Percentiles rank a stretch among this genome's conserved stretches.
phyloP scores from a whole-genome alignment of 805 yeast genomes.

The Kodamaea laetipori region DNA sequence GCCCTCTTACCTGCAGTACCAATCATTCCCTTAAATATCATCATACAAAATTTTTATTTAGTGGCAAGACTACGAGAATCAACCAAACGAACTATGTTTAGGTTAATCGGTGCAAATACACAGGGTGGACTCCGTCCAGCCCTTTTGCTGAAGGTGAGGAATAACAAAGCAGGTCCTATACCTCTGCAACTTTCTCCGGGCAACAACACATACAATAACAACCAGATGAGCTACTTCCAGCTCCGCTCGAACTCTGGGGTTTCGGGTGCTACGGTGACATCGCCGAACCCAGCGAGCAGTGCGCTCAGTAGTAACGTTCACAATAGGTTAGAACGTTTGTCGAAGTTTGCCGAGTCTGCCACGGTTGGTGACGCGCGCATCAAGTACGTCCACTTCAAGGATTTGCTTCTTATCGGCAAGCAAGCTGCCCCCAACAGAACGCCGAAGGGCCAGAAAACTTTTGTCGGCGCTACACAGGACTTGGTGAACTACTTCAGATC shows the following conservation, averaged over 20 bases:
- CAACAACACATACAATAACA: constrained; percentile 1
- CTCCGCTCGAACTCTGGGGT: constrained; percentile 10
- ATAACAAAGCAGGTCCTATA: constrained; percentile 21
- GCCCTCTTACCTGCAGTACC: constrained; percentile 7
- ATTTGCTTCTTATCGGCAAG: constrained; percentile 27
- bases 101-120: constrained; percentile 41
- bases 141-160: constrained; percentile 39
- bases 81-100: constrained; percentile 30
- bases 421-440: constrained; percentile 18
- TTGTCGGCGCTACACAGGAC: constrained; percentile 8
- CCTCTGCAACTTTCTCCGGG: constrained; percentile 7
- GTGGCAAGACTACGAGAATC: constrained; percentile 2
- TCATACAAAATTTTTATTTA: constrained; percentile 4
- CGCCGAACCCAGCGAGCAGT: constrained; percentile 3
- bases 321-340: constrained; percentile 8
- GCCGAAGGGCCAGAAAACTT: constrained; percentile 1
- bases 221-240: constrained; percentile 10
- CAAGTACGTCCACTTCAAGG: constrained; percentile 32
- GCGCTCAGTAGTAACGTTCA: background rate
- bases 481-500: constrained; percentile 5
- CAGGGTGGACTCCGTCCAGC: constrained; percentile 40
- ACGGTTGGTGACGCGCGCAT: constrained; percentile 17
- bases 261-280: constrained; percentile 1
- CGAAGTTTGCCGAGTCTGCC: constrained; percentile 7
- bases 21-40: background rate